Evolutionary conservation across 768 basidiomycete species (phyloP).

Genomic region (Dioszegia hungarica): DNA sequence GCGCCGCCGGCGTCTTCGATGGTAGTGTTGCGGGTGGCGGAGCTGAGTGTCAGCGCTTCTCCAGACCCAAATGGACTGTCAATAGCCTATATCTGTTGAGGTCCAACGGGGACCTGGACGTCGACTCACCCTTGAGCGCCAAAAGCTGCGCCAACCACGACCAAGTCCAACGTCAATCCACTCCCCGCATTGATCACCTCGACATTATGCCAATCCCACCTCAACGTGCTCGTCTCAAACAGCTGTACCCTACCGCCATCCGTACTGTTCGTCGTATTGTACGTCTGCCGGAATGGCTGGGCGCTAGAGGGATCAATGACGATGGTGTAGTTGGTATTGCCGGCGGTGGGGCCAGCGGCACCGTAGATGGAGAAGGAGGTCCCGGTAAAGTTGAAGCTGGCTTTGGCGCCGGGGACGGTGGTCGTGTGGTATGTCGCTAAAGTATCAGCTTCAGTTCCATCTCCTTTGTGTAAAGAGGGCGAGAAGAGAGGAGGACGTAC

Average conservation of each 20-base stretch:
- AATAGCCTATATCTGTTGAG: too few relatives aligned
- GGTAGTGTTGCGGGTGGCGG: conserved; percentile 36
- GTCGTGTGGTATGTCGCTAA: conserved; percentile 47
- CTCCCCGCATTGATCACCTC: conserved; percentile 28
- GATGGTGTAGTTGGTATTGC: conserved; percentile 25
- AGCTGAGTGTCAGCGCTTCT: conserved; percentile 10
- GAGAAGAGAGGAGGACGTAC: conserved; percentile 12
- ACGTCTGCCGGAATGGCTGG: conserved; percentile 16
- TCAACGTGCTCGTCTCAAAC: conserved; percentile 19
- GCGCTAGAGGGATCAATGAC: conserved; percentile 24
- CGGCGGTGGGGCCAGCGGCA: conserved; percentile 16
- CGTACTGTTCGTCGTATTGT: conserved; percentile 9
- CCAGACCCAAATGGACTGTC: too few relatives aligned
- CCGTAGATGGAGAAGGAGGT: conserved; percentile 40
- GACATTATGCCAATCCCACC: conserved; percentile 27
- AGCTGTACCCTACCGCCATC: conserved; percentile 14
- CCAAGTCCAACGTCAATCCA: conserved; percentile 35
- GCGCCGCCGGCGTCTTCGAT: conserved; percentile 33
- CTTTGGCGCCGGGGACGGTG: conserved; percentile 23
- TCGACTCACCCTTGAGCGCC: conserved; percentile 40
- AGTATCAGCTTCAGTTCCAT: neutral
- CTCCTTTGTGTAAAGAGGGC: neutral
- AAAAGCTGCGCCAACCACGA: conserved; percentile 27
- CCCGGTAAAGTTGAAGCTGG: conserved; percentile 47
- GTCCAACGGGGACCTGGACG: too few relatives aligned